phyloP scores from a whole-genome alignment of 2,329 filamentous ascomycete species.

The Penicillium sp. region DNA sequence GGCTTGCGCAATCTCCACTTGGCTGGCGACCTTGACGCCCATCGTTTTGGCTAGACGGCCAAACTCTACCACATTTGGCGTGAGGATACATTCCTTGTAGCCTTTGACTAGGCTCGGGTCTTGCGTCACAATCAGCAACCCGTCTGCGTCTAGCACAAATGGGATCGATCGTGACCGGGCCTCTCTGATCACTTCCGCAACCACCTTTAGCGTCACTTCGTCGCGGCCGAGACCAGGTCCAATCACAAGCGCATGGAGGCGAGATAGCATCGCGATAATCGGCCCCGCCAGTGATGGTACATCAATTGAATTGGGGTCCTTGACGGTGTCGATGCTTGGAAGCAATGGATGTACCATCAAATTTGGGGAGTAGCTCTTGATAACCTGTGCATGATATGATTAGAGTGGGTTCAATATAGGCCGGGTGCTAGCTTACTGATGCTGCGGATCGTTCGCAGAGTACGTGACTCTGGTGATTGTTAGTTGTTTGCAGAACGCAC shows the following conservation, averaged over 20 bases:
- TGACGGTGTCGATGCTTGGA: constrained; percentile 64
- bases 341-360: constrained; percentile 98
- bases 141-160: constrained; percentile 89
- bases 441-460: constrained; percentile 90
- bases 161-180: constrained; percentile 69
- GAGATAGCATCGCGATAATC: constrained; percentile 76
- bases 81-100: constrained; percentile 81
- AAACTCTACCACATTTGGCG: constrained; percentile 94
- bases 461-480: constrained; percentile 62
- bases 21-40: constrained; percentile 57
- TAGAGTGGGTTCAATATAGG: neutral
- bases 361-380: constrained; percentile 97
- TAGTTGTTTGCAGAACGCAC: constrained; percentile 5
- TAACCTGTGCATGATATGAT: constrained; percentile 54
- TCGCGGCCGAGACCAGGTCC: constrained; percentile 91
- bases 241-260: constrained; percentile 88
- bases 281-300: constrained; percentile 61
- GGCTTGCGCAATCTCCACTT: constrained; percentile 37
- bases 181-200: constrained; percentile 72
- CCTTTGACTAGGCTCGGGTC: constrained; percentile 74
- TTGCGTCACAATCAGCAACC: constrained; percentile 72
- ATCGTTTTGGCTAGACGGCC: constrained; percentile 73
- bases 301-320: constrained; percentile 49
- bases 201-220: constrained; percentile 82
- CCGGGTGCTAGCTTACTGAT: constrained; percentile 38